A percentile compares a stretch with the other conserved stretches of the same genome.
Conservation (phyloP, 345 rosid species). For the thale cress (Arabidopsis thaliana) region DNA sequence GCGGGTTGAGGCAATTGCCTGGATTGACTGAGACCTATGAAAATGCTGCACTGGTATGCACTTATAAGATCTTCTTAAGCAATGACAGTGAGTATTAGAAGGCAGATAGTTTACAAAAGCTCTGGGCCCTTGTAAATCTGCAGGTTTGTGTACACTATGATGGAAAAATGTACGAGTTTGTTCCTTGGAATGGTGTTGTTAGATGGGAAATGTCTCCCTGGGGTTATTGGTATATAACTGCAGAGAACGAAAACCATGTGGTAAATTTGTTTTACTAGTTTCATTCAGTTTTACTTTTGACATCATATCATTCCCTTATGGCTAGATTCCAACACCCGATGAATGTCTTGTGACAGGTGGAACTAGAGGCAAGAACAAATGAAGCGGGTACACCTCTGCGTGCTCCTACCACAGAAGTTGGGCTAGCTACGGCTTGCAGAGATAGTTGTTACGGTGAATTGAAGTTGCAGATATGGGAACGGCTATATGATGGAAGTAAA, state of each 20-base stretch:
- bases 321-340: neutral
- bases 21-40: constrained; percentile 72
- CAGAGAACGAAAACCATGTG: constrained; percentile 74
- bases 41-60: constrained; percentile 87
- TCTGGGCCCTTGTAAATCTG: constrained; percentile 34
- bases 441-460: constrained; percentile 80
- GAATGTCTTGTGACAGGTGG: constrained; percentile 57
- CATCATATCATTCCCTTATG: constrained; percentile 7
- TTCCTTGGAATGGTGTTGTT: constrained; percentile 85
- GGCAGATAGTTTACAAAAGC: constrained; percentile 13
- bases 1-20: constrained; percentile 87
- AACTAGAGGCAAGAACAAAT: constrained; percentile 73
- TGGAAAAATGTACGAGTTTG: constrained; percentile 86
- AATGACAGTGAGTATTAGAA: neutral
- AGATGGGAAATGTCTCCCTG: constrained; percentile 80
- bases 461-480: constrained; percentile 85
- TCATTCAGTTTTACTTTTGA: constrained; percentile 23
- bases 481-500: constrained; percentile 67
- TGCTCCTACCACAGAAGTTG: constrained; percentile 86
- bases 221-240: constrained; percentile 86
- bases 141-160: constrained; percentile 92
- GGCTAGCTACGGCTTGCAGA: constrained; percentile 86
- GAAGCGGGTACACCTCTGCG: constrained; percentile 86
- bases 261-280: constrained; percentile 44
- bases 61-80: constrained; percentile 12